A percentile compares a stretch with the other conserved stretches of the same genome.
phyloP scores from a whole-genome alignment of 805 yeast species.

The Barnettozyma californica region DNA sequence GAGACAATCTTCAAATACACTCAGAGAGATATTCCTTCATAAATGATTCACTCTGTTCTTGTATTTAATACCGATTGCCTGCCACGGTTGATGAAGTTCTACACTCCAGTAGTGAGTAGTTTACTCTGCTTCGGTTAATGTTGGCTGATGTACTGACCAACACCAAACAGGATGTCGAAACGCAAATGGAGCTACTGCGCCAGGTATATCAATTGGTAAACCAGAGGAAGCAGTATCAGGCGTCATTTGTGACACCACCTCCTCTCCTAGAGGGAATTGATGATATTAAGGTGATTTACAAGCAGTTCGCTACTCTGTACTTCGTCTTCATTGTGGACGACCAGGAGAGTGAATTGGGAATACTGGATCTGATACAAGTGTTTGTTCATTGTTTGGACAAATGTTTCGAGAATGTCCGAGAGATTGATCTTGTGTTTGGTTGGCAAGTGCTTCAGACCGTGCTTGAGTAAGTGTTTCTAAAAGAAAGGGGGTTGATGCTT shows the following conservation, averaged over 20 bases:
- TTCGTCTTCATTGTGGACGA: conserved; percentile 95
- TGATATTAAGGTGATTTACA: conserved; percentile 82
- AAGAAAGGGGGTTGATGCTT: neutral
- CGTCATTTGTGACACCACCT: conserved; percentile 88
- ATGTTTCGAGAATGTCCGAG: conserved; percentile 93
- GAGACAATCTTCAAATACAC: neutral
- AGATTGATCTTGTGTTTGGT: conserved; percentile 93
- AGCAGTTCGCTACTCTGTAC: conserved; percentile 93
- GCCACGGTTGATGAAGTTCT: conserved; percentile 86
- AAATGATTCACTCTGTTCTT: conserved; percentile 81
- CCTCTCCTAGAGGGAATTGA: conserved; percentile 60
- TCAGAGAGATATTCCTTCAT: neutral
- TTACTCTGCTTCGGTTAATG: neutral
- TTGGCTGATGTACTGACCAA: neutral
- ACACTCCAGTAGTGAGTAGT: conserved; percentile 64
- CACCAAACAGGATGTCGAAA: conserved; percentile 50
- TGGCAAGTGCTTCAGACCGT: conserved; percentile 96
- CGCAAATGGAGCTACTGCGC: conserved; percentile 72
- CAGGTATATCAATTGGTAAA: conserved; percentile 80
- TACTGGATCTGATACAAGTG: conserved; percentile 89
- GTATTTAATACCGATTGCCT: conserved; percentile 86
- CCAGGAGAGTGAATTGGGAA: conserved; percentile 92
- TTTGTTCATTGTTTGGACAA: conserved; percentile 92
- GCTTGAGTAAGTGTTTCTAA: conserved; percentile 37
- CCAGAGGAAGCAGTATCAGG: conserved; percentile 66